Percentiles rank a stretch among this genome's conserved stretches.
phyloP scores from a whole-genome alignment of 495 filamentous ascomycete genomes.

The Talaromyces trachyspermus region DNA sequence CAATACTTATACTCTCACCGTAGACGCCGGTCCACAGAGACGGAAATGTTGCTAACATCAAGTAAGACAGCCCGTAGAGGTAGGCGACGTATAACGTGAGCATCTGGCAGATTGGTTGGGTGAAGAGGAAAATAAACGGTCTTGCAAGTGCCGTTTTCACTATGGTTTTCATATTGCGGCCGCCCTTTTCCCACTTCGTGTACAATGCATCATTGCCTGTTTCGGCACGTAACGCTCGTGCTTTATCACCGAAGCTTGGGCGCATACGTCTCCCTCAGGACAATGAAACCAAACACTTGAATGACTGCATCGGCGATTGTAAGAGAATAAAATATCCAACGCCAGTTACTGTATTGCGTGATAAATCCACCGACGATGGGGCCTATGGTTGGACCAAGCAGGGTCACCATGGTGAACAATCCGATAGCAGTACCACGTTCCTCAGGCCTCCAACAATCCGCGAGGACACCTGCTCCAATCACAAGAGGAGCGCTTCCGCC shows the following conservation, averaged over 20 bases:
- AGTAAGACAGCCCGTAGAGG: too few relatives aligned
- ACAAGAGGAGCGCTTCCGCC: slow-evolving; percentile 41
- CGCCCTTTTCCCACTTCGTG: not conserved
- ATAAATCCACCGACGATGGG: slow-evolving; percentile 46
- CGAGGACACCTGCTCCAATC: slow-evolving; percentile 25
- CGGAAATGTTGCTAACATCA: too few relatives aligned
- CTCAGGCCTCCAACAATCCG: slow-evolving; percentile 39
- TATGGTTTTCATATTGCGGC: too few relatives aligned
- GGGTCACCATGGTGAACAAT: slow-evolving; percentile 42
- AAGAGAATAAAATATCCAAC: slow-evolving; percentile 46
- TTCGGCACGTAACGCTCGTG: slow-evolving; percentile 29
- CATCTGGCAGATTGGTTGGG: too few relatives aligned
- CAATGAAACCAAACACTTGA: not conserved
- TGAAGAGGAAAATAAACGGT: too few relatives aligned
- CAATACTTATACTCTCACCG: too few relatives aligned
- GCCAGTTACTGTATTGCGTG: slow-evolving; percentile 45
- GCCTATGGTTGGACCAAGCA: slow-evolving; percentile 43
- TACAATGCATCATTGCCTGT: slow-evolving; percentile 24
- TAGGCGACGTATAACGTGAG: too few relatives aligned
- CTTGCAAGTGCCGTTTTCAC: too few relatives aligned
- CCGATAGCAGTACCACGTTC: slow-evolving; percentile 44
- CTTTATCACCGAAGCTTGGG: slow-evolving; percentile 14
- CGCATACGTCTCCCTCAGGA: slow-evolving; percentile 19
- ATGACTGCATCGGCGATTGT: not conserved
- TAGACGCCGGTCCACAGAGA: too few relatives aligned